phyloP scores from a whole-genome alignment of 768 basidiomycete species.

The Suillus bovinus region DNA sequence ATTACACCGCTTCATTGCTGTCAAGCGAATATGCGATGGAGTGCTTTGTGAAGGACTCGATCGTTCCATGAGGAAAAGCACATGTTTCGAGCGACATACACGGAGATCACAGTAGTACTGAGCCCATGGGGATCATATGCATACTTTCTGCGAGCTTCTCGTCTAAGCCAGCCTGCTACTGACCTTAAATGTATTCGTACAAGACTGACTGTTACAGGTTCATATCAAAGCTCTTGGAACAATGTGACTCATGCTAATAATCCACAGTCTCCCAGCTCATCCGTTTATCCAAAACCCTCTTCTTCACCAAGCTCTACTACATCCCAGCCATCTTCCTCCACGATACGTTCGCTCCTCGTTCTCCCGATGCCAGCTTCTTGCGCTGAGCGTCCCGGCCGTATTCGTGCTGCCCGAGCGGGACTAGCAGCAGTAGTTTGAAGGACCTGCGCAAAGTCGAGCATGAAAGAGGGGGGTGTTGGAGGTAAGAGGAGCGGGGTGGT shows the following conservation, averaged over 20 bases:
- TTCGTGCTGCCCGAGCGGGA: slow-evolving; percentile 43
- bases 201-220: slow-evolving; percentile 44
- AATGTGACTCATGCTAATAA: slow-evolving; percentile 33
- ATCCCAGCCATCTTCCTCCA: slow-evolving; percentile 53
- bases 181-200: neutral
- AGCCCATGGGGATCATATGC: too few relatives aligned
- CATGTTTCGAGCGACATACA: too few relatives aligned
- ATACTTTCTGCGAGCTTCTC: too few relatives aligned
- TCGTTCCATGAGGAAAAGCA: too few relatives aligned
- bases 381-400: slow-evolving; percentile 17
- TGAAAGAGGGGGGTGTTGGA: slow-evolving; percentile 65
- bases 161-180: too few relatives aligned
- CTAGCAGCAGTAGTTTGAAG: slow-evolving; percentile 74
- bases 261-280: neutral
- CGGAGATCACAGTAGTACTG: too few relatives aligned
- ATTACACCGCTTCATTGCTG: too few relatives aligned
- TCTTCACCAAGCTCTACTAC: slow-evolving; percentile 36
- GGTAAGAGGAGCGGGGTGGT: slow-evolving; percentile 54
- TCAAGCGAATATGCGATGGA: too few relatives aligned
- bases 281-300: slow-evolving; percentile 17
- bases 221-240: slow-evolving; percentile 47
- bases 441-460: slow-evolving; percentile 76
- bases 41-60: too few relatives aligned
- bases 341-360: slow-evolving; percentile 28
- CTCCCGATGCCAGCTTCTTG: slow-evolving; percentile 16